These are phyloP conservation scores for Talaromyces atroroseus DNA, from an alignment of 2,329 filamentous ascomycete genomes.

Conservation along the genomic window DNA sequence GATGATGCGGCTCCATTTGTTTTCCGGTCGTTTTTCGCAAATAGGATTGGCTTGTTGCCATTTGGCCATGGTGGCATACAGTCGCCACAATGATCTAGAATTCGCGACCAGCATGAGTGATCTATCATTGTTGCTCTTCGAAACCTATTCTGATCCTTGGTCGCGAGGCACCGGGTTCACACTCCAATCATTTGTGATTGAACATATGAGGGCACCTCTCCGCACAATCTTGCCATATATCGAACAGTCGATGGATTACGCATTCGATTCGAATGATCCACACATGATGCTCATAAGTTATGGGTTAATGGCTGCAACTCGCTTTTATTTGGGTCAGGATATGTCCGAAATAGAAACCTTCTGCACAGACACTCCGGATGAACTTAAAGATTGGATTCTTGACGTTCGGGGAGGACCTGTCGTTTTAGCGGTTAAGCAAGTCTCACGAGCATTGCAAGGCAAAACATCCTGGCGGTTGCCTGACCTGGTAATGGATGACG, in stretches of 20 bases:
- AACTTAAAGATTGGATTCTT: conserved; percentile 52
- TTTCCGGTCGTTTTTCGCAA: conserved; percentile 52
- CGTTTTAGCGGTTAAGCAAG: conserved; percentile 52
- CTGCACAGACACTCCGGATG: conserved; percentile 52
- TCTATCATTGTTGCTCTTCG: conserved; percentile 49
- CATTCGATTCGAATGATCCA: conserved; percentile 54
- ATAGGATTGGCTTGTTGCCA: conserved; percentile 55
- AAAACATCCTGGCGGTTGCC: conserved; percentile 50
- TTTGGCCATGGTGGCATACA: conserved; percentile 51
- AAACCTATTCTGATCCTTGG: conserved; percentile 49
- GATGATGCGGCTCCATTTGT: conserved; percentile 52
- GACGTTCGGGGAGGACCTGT: conserved; percentile 57
- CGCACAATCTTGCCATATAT: conserved; percentile 48
- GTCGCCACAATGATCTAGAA: conserved; percentile 53
- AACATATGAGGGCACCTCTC: conserved; percentile 53
- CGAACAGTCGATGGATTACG: conserved; percentile 51
- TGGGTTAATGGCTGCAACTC: conserved; percentile 53
- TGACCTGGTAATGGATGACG: conserved; percentile 49
- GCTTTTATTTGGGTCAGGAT: conserved; percentile 54
- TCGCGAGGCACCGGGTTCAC: conserved; percentile 53
- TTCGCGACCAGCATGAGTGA: conserved; percentile 51
- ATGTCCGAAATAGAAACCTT: conserved; percentile 54
- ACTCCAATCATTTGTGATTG: conserved; percentile 55
- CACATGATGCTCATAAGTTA: conserved; percentile 55
- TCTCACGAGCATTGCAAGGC: conserved; percentile 54